Percentiles rank a stretch among this genome's conserved stretches.
Conservation (phyloP, 2,329 filamentous ascomycete species). For the Albophoma yamanashiensis region DNA sequence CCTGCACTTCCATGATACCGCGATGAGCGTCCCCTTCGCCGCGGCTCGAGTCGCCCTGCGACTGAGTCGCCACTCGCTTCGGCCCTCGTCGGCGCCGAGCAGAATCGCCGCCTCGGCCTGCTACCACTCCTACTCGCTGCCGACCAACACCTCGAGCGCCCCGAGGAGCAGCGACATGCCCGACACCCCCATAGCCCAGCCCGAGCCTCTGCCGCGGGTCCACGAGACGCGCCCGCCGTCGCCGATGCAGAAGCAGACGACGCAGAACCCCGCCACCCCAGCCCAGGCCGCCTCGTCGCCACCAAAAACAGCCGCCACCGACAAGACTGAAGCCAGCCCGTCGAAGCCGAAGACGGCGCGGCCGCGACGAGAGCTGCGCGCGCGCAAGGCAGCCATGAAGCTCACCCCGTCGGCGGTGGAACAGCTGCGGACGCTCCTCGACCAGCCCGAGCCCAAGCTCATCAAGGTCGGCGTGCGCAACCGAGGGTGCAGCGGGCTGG, state of each 20-base stretch:
- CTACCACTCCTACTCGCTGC: constrained; percentile 44
- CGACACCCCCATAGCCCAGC: constrained; percentile 36
- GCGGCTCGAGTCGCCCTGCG: constrained; percentile 29
- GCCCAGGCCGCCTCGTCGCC: constrained; percentile 6
- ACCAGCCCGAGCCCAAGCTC: constrained; percentile 80
- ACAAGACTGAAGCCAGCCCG: constrained; percentile 40
- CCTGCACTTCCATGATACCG: constrained; percentile 1
- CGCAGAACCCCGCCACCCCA: constrained; percentile 9
- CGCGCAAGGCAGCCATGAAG: constrained; percentile 85
- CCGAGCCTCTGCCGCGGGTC: constrained; percentile 33
- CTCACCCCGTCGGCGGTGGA: constrained; percentile 71
- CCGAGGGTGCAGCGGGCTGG: constrained; percentile 83
- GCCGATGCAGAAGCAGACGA: constrained; percentile 9
- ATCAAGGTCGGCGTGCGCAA: constrained; percentile 94
- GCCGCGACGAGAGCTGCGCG: constrained; percentile 28
- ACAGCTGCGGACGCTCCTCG: constrained; percentile 65
- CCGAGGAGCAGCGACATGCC: constrained; percentile 31
- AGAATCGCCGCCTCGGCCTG: constrained; percentile 25
- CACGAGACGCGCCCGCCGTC: constrained; percentile 41
- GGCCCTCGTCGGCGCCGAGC: constrained; percentile 29
- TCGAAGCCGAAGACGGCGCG: constrained; percentile 50
- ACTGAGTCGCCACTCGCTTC: constrained; percentile 26
- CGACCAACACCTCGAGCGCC: constrained; percentile 26
- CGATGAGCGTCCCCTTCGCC: constrained; percentile 19
- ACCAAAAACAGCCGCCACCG: constrained; percentile 28